A percentile compares a stretch with the other conserved stretches of the same genome.
Conservation (phyloP, 495 filamentous ascomycete genomes). For the Talaromyces stipitatus region DNA sequence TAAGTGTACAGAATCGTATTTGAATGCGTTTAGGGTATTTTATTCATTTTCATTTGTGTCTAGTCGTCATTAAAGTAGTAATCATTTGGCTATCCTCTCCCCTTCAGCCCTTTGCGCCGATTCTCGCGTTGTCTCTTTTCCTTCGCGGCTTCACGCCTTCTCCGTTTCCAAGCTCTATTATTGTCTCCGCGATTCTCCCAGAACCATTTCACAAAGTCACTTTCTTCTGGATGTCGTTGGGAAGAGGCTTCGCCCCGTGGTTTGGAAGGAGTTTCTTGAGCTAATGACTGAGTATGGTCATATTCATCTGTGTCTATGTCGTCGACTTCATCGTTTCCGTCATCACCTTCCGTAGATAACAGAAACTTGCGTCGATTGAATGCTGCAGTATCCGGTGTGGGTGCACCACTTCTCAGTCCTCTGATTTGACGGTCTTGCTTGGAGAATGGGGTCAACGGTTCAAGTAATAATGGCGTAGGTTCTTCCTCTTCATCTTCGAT, state of each 20-base stretch:
- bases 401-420: constrained; percentile 73
- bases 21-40: not conserved
- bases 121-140: constrained; percentile 84
- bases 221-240: constrained; percentile 34
- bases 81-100: not conserved
- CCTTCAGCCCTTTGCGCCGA: constrained; percentile 41
- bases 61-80: too few relatives aligned
- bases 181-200: constrained; percentile 85
- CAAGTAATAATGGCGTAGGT: constrained; percentile 16
- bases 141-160: constrained; percentile 73
- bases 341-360: constrained; percentile 11
- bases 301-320: constrained; percentile 10
- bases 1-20: not conserved
- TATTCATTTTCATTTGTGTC: too few relatives aligned
- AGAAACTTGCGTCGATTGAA: constrained; percentile 31
- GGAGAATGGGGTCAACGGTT: constrained; percentile 74
- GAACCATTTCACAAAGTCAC: constrained; percentile 83
- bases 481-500: constrained; percentile 37
- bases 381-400: constrained; percentile 89
- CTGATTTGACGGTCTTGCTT: constrained; percentile 68
- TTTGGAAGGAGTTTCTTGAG: constrained; percentile 3
- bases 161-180: constrained; percentile 85
- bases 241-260: constrained; percentile 13
- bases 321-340: constrained; percentile 29
- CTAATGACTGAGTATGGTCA: constrained; percentile 7